A percentile compares a stretch with the other conserved stretches of the same genome.
These are phyloP conservation scores for Aspergillus spinulosporus DNA, from an alignment of 2,329 filamentous ascomycete species.

Conservation along the genomic window DNA sequence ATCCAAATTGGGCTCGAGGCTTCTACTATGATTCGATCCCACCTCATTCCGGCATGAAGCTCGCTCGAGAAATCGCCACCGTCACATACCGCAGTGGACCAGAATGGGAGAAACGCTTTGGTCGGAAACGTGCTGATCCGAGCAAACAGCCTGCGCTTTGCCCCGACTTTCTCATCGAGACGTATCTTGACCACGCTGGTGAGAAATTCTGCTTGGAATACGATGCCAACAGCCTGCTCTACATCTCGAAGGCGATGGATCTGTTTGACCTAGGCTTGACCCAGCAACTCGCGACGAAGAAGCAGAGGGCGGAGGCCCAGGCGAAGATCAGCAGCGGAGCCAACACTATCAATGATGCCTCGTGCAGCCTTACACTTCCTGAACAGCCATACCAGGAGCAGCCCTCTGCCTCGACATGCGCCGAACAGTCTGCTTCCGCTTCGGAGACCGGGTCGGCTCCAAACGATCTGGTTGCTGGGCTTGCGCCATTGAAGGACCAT, in stretches of 20 bases:
- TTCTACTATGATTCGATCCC: slow-evolving; percentile 90
- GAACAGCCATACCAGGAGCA: slow-evolving; percentile 85
- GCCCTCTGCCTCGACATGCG: slow-evolving; percentile 47
- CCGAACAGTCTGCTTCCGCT: slow-evolving; percentile 32
- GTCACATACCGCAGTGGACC: slow-evolving; percentile 96
- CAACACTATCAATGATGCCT: slow-evolving; percentile 42
- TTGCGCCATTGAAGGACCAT: slow-evolving; percentile 70
- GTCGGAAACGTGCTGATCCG: slow-evolving; percentile 79
- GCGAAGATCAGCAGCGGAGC: slow-evolving; percentile 56
- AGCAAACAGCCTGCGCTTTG: slow-evolving; percentile 88
- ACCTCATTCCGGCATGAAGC: slow-evolving; percentile 95
- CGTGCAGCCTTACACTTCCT: slow-evolving; percentile 80
- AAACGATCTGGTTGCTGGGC: slow-evolving; percentile 73
- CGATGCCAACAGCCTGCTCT: slow-evolving; percentile 90
- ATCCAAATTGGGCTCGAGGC: slow-evolving; percentile 92
- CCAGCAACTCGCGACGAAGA: slow-evolving; percentile 64
- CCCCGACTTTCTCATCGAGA: slow-evolving; percentile 96
- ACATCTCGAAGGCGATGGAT: slow-evolving; percentile 99
- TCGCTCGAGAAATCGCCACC: slow-evolving; percentile 94
- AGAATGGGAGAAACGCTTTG: slow-evolving; percentile 96
- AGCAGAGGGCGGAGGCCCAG: slow-evolving; percentile 63
- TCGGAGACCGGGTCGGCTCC: slow-evolving; percentile 57
- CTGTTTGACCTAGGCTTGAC: slow-evolving; percentile 83
- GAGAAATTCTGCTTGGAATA: slow-evolving; percentile 98
- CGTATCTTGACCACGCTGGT: slow-evolving; percentile 94